Percentiles rank a stretch among this genome's conserved stretches.
phyloP scores from a whole-genome alignment of 768 basidiomycete genomes.

The Termitomyces sp. region DNA sequence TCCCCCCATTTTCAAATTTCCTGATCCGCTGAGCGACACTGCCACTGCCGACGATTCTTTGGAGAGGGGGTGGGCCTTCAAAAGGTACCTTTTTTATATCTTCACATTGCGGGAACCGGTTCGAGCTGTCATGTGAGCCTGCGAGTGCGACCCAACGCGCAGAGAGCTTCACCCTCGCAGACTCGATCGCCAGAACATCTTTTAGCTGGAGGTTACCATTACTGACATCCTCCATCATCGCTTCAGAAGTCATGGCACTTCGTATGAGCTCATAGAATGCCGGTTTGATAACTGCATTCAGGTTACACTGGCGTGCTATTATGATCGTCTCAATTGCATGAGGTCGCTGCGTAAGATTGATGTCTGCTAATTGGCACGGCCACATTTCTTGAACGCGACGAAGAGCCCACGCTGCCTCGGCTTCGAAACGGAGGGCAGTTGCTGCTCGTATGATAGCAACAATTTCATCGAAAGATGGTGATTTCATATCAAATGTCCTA shows the following conservation, averaged over 20 bases:
- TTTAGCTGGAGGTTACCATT: not conserved
- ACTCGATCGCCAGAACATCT: slow-evolving; percentile 7
- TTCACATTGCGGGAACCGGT: not conserved
- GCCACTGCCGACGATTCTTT: no score
- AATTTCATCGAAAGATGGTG: slow-evolving; percentile 24
- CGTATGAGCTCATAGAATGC: slow-evolving; percentile 7
- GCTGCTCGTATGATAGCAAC: slow-evolving; percentile 30
- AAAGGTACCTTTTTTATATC: no score
- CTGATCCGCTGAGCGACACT: not conserved
- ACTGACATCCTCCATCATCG: not conserved
- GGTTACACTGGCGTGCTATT: slow-evolving; percentile 24
- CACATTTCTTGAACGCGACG: slow-evolving; percentile 26
- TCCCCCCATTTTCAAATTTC: not conserved
- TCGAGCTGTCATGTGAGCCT: not conserved
- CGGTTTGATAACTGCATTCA: slow-evolving; percentile 19
- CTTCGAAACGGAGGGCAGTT: slow-evolving; percentile 24
- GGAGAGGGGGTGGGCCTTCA: not conserved
- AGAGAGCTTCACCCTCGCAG: slow-evolving; percentile 12
- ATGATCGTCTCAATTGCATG: slow-evolving; percentile 25
- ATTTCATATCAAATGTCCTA: slow-evolving; percentile 12
- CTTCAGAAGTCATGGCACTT: not conserved
- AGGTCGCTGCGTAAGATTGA: slow-evolving; percentile 17
- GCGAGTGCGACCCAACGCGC: slow-evolving; percentile 3
- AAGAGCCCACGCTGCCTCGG: slow-evolving; percentile 23
- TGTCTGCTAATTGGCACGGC: slow-evolving; percentile 19